phyloP scores from a whole-genome alignment of 192 early-diverging fungal genomes.

The Lunasporangiospora selenospora region DNA sequence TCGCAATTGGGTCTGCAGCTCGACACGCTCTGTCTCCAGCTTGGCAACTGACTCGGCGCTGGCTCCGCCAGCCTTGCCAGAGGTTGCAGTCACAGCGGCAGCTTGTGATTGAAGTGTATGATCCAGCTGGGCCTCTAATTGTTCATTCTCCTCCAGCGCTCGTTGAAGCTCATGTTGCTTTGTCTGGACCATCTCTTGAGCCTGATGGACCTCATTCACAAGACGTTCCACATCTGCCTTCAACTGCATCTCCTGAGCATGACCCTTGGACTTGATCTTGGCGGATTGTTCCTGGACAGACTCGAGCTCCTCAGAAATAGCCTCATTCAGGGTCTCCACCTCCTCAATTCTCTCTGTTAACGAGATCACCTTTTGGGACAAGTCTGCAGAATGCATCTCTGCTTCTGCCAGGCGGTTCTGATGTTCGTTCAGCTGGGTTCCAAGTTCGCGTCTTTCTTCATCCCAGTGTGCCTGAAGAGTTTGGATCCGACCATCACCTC shows the following conservation, averaged over 20 bases:
- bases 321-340: conserved; percentile 36
- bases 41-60: conserved; percentile 2
- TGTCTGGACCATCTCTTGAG: conserved; percentile 5
- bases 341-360: conserved; percentile 34
- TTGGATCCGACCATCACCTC: background rate
- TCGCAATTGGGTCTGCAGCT: conserved; percentile 22
- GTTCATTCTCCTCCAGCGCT: background rate
- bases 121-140: conserved; percentile 1
- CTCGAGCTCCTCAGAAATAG: conserved; percentile 37
- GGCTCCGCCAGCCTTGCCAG: background rate
- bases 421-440: background rate
- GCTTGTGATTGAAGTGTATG: background rate
- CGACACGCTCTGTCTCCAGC: conserved; percentile 19
- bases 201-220: conserved; percentile 28
- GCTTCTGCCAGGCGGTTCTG: conserved; percentile 24
- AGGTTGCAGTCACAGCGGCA: too few relatives aligned
- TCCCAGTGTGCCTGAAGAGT: conserved; percentile 8
- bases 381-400: conserved; percentile 30
- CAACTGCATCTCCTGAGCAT: conserved; percentile 16
- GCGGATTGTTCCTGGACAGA: conserved; percentile 22
- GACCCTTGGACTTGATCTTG: conserved; percentile 3
- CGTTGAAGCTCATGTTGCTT: conserved; percentile 1
- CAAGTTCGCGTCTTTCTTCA: conserved; percentile 19
- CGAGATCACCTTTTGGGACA: conserved; percentile 19
- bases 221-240: conserved; percentile 33